Base-by-base conservation (phyloP, 805 yeast genomes). In the Blastobotrys attinorum region DNA sequence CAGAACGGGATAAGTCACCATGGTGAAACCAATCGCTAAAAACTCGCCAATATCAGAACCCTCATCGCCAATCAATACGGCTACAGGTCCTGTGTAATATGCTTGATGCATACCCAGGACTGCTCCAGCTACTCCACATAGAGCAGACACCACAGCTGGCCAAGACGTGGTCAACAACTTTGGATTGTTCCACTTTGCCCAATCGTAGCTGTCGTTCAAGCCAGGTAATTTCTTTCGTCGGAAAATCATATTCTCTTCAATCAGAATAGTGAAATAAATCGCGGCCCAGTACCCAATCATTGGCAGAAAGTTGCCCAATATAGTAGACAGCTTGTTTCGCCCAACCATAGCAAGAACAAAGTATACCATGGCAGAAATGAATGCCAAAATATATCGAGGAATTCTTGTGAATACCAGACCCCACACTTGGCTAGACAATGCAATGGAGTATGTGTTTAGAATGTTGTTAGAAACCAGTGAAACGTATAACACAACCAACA, bases 201-300 rank as follows among this genome's bases (percentile, higher is more conserved):
- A 85, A 58, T 84, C 81, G 64, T 84, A 84, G 53, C 75, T 62
- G 45, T 72, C 71, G 36, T 58, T 62, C 27, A 55, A 52, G 7
- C 59, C 58, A 11, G 76, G 58, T 44, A 67, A 63, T 34, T 64
- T 54, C 38, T 61, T 51, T 37, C 77, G 70, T 57, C 96, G 72
- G 66, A 86, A 86, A 15, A 85, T 69, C 3, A 71, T 45, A 56
- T 84, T 84, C 59, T 86, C 96, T 51, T 83, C 85, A 2, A 84
- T 47, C 27, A 85, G 62, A 37, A 86, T 59, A n/a, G 76, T 73
- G 54, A 81, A 76, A 60, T 86, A 87, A 65, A 86, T 83, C 46
- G 89, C 76, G 44, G 84, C 76, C 96, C 96, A 86, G 64, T 86
- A 86, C 1, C 95, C 95, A 46, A 86, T 75, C 95, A 86, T 86